phyloP scores from a whole-genome alignment of 2,329 filamentous ascomycete species.

The Diaporthe helianthi region DNA sequence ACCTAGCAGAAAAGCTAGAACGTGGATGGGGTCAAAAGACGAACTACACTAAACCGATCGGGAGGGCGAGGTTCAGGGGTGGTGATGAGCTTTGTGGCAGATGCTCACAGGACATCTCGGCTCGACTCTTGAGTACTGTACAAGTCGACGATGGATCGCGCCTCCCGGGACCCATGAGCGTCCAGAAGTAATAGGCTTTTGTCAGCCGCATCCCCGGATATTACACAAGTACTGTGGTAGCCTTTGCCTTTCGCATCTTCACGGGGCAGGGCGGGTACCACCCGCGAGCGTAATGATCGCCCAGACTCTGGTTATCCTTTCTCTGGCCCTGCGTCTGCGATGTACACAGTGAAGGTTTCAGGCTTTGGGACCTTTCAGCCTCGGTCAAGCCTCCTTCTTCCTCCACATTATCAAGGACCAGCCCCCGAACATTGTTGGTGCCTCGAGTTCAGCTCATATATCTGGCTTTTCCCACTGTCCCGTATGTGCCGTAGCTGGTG shows the following conservation, averaged over 20 bases:
- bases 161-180: slow-evolving; percentile 10
- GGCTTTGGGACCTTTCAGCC: slow-evolving; percentile 8
- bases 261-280: neutral
- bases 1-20: slow-evolving; percentile 6
- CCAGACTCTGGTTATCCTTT: neutral
- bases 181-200: neutral
- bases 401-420: neutral
- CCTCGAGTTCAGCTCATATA: slow-evolving; percentile 23
- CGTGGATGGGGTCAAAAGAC: slow-evolving; percentile 6
- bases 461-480: slow-evolving; percentile 9
- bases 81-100: neutral
- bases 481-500: neutral
- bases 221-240: no score
- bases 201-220: neutral
- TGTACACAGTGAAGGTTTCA: slow-evolving; percentile 7
- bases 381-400: slow-evolving; percentile 13
- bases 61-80: slow-evolving; percentile 1
- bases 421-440: neutral
- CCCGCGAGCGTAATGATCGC: neutral
- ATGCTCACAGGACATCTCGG: neutral
- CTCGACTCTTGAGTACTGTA: neutral
- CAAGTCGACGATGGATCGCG: neutral
- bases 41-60: slow-evolving; percentile 10
- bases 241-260: neutral
- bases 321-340: neutral